phyloP scores from a whole-genome alignment of 306 rosid species.

The Gastrolobium bilobum region DNA sequence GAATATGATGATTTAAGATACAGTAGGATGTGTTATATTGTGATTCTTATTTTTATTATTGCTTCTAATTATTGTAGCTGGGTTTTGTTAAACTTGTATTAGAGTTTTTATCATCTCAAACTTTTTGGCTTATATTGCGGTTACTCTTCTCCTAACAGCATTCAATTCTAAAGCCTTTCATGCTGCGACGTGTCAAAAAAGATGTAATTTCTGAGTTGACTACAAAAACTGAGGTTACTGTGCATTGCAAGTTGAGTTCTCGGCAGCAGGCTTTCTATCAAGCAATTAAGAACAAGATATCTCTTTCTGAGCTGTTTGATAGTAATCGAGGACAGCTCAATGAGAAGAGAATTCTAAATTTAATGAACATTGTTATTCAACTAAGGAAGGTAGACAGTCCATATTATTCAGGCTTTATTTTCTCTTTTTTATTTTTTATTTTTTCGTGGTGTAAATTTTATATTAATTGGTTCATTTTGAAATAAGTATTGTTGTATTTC shows the following conservation, averaged over 20 bases:
- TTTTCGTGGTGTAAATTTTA: constrained; percentile 23
- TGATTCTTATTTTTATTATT: constrained; percentile 30
- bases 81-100: neutral
- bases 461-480: constrained; percentile 28
- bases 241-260: constrained; percentile 98
- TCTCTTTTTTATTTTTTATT: neutral
- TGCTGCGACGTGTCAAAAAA: constrained; percentile 94
- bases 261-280: constrained; percentile 98
- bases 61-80: neutral
- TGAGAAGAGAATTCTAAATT: constrained; percentile 85
- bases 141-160: constrained; percentile 68
- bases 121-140: constrained; percentile 42
- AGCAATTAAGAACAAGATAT: constrained; percentile 98
- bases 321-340: constrained; percentile 89
- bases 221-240: constrained; percentile 87
- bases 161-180: constrained; percentile 95
- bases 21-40: constrained; percentile 24
- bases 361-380: constrained; percentile 98
- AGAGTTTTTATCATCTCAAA: constrained; percentile 13
- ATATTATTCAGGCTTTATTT: constrained; percentile 15
- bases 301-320: constrained; percentile 95
- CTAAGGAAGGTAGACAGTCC: constrained; percentile 78
- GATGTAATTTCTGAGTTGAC: constrained; percentile 97
- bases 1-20: constrained; percentile 22
- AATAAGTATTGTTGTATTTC: constrained; percentile 14